phyloP scores from a whole-genome alignment of 2,329 filamentous ascomycete genomes.

The Fusarium tuaranense region DNA sequence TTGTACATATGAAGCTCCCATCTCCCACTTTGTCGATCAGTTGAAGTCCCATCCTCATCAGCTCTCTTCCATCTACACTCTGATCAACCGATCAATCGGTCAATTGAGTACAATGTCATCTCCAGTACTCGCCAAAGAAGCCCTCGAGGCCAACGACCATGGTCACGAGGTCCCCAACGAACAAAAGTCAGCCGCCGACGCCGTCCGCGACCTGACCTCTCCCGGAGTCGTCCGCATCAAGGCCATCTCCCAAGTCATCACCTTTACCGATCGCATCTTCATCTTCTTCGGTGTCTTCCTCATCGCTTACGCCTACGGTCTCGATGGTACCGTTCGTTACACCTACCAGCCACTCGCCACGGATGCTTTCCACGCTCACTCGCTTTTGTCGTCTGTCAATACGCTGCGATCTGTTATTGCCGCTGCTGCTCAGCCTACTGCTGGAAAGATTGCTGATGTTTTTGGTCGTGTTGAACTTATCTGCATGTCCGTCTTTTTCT shows the following conservation, averaged over 20 bases:
- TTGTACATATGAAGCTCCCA: not conserved
- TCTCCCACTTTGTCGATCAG: not conserved
- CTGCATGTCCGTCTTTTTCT: slow-evolving; percentile 70
- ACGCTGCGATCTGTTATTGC: slow-evolving; percentile 70
- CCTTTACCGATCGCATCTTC: slow-evolving; percentile 61
- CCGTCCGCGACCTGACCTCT: slow-evolving; percentile 50
- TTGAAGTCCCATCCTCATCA: not conserved
- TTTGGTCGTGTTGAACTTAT: slow-evolving; percentile 72
- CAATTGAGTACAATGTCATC: slow-evolving; percentile 19
- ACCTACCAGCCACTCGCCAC: slow-evolving; percentile 69
- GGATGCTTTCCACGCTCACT: slow-evolving; percentile 62
- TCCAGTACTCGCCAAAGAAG: slow-evolving; percentile 25
- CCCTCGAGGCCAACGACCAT: slow-evolving; percentile 12
- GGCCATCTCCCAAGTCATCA: slow-evolving; percentile 65
- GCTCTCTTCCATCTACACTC: not conserved
- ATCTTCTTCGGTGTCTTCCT: slow-evolving; percentile 73
- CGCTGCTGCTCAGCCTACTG: slow-evolving; percentile 68
- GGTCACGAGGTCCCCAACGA: slow-evolving; percentile 5
- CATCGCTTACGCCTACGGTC: slow-evolving; percentile 72
- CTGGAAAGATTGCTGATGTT: slow-evolving; percentile 72
- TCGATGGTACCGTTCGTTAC: slow-evolving; percentile 68
- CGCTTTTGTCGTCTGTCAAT: slow-evolving; percentile 68
- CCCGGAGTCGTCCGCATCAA: slow-evolving; percentile 71
- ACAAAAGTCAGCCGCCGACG: slow-evolving; percentile 36
- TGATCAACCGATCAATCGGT: not conserved